phyloP scores from a whole-genome alignment of 306 rosid genomes.

The Castanea crenata region DNA sequence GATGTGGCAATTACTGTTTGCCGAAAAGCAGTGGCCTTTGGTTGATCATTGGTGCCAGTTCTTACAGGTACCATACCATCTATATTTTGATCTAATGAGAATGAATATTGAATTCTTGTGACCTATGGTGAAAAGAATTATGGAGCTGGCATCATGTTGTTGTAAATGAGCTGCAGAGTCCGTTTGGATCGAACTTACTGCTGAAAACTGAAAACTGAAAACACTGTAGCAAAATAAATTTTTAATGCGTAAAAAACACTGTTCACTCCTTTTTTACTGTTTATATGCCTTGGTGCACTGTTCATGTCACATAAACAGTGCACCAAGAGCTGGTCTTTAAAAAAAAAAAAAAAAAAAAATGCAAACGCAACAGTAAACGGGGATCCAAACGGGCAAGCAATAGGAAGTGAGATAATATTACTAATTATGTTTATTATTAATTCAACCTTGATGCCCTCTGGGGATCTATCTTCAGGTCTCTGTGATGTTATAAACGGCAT shows the following conservation, averaged over 20 bases:
- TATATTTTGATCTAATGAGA: neutral
- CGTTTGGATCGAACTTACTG: no score
- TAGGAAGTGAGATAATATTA: neutral
- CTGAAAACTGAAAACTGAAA: no score
- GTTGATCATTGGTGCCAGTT: conserved; percentile 99
- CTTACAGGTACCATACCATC: conserved; percentile 63
- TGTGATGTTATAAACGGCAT: neutral
- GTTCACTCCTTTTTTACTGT: no score
- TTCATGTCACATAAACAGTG: no score
- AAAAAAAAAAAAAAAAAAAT: no score
- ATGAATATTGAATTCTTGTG: neutral
- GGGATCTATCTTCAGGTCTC: no score
- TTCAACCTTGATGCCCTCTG: neutral
- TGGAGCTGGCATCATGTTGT: neutral
- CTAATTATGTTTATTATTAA: neutral
- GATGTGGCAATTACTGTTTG: conserved; percentile 99
- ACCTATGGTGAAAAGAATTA: neutral
- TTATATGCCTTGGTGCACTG: no score
- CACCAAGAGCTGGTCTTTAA: no score
- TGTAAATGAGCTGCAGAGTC: neutral
- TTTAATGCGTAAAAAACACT: no score
- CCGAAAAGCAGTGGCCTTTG: conserved; percentile 95
- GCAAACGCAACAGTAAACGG: no score
- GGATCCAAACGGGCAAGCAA: no score
- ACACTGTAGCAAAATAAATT: no score